phyloP scores from a whole-genome alignment of 2,329 filamentous ascomycete species.

The Amesomyces nigricolor region DNA sequence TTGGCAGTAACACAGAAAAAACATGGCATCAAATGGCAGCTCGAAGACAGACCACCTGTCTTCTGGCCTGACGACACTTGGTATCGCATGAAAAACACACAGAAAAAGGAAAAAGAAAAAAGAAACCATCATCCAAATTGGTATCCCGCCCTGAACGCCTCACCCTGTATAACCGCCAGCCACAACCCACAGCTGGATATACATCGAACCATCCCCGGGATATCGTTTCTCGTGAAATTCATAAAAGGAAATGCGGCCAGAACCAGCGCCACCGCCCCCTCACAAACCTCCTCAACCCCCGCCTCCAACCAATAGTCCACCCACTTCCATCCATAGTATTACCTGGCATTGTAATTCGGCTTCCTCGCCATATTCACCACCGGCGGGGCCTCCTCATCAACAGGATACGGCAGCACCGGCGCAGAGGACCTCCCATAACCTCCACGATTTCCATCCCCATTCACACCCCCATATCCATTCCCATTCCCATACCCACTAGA shows the following conservation, averaged over 20 bases:
- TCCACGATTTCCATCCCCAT: slow-evolving; percentile 7
- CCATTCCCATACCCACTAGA: too few relatives aligned
- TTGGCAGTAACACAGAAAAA: too few relatives aligned
- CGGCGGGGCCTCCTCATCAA: slow-evolving; percentile 74
- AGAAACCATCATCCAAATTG: not conserved
- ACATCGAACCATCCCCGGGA: slow-evolving; percentile 2
- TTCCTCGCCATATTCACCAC: slow-evolving; percentile 81
- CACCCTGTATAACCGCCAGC: slow-evolving; percentile 1
- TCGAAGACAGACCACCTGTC: not conserved
- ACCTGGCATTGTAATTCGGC: slow-evolving; percentile 57
- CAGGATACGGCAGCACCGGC: slow-evolving; percentile 65
- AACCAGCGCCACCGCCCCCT: not conserved
- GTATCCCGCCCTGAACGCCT: not conserved
- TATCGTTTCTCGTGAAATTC: slow-evolving; percentile 6
- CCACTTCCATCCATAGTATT: not conserved
- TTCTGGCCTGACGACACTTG: slow-evolving; percentile 17
- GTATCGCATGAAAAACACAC: slow-evolving; percentile 13
- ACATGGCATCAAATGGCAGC: not conserved
- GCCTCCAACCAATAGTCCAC: too few relatives aligned
- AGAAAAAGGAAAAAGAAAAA: not conserved
- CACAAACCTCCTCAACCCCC: not conserved
- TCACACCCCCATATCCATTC: too few relatives aligned
- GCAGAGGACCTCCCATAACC: slow-evolving; percentile 31
- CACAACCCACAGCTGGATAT: not conserved
- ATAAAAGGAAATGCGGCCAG: slow-evolving; percentile 1